Percentiles rank a stretch among this genome's conserved stretches.
These are phyloP conservation scores for Trifolium dubium DNA, from an alignment of 306 rosid genomes.

Conservation along the genomic window DNA sequence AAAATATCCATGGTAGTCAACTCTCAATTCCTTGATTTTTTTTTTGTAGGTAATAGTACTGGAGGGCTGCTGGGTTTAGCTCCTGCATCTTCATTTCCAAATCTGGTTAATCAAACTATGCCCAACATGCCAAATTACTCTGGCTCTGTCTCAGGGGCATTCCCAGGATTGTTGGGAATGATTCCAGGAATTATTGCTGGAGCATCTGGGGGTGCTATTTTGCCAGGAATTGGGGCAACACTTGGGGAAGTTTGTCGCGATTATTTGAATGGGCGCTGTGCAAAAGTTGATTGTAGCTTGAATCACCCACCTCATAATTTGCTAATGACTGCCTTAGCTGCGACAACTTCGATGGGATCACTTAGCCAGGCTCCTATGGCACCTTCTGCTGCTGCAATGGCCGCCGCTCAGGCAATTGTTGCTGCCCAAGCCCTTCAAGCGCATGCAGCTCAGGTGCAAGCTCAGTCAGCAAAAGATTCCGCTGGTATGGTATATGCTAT, in stretches of 20 bases:
- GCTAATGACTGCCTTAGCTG: slow-evolving; percentile 95
- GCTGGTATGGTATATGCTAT: slow-evolving; percentile 70
- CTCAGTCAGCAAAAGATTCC: slow-evolving; percentile 80
- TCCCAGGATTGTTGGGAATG: slow-evolving; percentile 97
- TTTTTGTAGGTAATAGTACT: slow-evolving; percentile 61
- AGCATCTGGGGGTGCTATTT: slow-evolving; percentile 91
- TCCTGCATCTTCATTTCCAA: slow-evolving; percentile 78
- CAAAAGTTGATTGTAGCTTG: slow-evolving; percentile 89
- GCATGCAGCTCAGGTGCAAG: slow-evolving; percentile 96
- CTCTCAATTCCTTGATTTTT: slow-evolving; percentile 35
- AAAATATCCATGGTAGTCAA: not conserved
- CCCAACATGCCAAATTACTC: slow-evolving; percentile 99
- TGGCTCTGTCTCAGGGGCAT: slow-evolving; percentile 95
- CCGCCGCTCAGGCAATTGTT: slow-evolving; percentile 99
- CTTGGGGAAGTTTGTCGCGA: slow-evolving; percentile 97
- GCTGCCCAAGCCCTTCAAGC: slow-evolving; percentile 99
- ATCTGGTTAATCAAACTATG: slow-evolving; percentile 93
- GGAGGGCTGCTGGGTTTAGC: slow-evolving; percentile 92
- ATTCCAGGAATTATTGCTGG: slow-evolving; percentile 94
- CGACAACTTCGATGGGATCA: slow-evolving; percentile 91
- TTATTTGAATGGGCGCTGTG: slow-evolving; percentile 91
- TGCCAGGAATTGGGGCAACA: slow-evolving; percentile 96
- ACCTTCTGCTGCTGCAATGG: slow-evolving; percentile 99
- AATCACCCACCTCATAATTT: slow-evolving; percentile 96
- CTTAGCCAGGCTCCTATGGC: slow-evolving; percentile 98